phyloP scores from a whole-genome alignment of 352 stramenopile species.

The Ophiocytium majus region DNA sequence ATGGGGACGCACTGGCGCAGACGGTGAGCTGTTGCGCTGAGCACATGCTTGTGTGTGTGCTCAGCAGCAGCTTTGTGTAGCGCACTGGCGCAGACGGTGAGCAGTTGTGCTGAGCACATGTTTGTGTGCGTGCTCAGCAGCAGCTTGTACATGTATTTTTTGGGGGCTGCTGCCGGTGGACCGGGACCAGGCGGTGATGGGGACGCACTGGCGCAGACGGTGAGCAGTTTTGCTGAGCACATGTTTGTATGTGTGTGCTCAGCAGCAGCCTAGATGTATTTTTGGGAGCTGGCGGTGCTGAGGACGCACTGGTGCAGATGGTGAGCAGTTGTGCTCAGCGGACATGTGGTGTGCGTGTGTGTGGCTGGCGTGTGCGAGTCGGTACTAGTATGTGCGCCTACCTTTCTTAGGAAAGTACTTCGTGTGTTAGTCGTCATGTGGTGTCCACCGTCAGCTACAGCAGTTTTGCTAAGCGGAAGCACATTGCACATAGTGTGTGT shows the following conservation, averaged over 20 bases:
- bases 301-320: not conserved
- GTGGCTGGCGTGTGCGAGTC: too few relatives aligned
- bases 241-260: not conserved
- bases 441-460: not conserved
- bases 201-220: constrained; percentile 1
- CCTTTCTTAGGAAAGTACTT: not conserved
- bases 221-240: too few relatives aligned
- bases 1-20: constrained; percentile 17
- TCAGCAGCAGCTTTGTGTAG: not conserved
- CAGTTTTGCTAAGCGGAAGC: not conserved
- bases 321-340: too few relatives aligned
- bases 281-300: not conserved
- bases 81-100: not conserved
- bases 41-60: not conserved
- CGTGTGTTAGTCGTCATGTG: not conserved
- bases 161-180: not conserved
- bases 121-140: not conserved
- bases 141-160: too few relatives aligned
- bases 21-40: not conserved
- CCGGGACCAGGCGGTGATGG: not conserved
- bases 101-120: not conserved
- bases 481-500: not conserved
- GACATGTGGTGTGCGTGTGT: not conserved
- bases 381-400: not conserved
- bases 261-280: not conserved